Conservation (phyloP, 805 yeast species). For the Wickerhamomyces strasburgensis region DNA sequence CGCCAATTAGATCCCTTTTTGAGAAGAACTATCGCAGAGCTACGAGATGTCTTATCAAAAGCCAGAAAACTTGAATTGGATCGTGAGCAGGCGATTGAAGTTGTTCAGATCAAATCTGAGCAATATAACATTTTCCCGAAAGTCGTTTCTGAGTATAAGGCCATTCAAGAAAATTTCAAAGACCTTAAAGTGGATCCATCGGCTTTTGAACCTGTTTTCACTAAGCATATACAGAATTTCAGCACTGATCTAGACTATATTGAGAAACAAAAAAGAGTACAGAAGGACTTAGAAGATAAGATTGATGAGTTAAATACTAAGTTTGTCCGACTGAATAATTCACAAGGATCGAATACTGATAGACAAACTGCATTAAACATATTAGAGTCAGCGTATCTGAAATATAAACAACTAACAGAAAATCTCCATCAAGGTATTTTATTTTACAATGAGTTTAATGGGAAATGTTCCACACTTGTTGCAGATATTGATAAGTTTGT, state of each 20-base stretch:
- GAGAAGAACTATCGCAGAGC: constrained; percentile 31
- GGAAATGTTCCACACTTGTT: constrained; percentile 39
- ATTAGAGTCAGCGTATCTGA: constrained; percentile 30
- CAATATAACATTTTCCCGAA: constrained; percentile 48
- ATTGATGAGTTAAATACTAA: constrained; percentile 31
- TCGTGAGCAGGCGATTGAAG: constrained; percentile 36
- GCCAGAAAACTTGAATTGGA: constrained; percentile 33
- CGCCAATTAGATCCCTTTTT: constrained; percentile 30
- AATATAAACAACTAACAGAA: constrained; percentile 43
- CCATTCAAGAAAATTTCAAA: constrained; percentile 15
- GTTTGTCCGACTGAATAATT: constrained; percentile 20
- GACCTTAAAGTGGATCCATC: constrained; percentile 23
- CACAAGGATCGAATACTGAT: constrained; percentile 13
- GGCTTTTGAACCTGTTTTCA: constrained; percentile 37
- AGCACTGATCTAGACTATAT: constrained; percentile 45
- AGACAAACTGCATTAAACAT: constrained; percentile 48
- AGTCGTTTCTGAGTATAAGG: constrained; percentile 44
- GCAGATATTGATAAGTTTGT: constrained; percentile 48
- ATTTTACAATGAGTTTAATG: constrained; percentile 62
- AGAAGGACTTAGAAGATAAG: constrained; percentile 34
- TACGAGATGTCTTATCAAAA: constrained; percentile 26
- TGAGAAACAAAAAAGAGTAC: constrained; percentile 34
- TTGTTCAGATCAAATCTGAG: constrained; percentile 39
- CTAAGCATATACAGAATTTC: constrained; percentile 41
- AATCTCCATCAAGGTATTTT: constrained; percentile 64